These are phyloP conservation scores for Rhodomyrtus psidioides DNA, from an alignment of 441 rosid species.

Conservation along the genomic window DNA sequence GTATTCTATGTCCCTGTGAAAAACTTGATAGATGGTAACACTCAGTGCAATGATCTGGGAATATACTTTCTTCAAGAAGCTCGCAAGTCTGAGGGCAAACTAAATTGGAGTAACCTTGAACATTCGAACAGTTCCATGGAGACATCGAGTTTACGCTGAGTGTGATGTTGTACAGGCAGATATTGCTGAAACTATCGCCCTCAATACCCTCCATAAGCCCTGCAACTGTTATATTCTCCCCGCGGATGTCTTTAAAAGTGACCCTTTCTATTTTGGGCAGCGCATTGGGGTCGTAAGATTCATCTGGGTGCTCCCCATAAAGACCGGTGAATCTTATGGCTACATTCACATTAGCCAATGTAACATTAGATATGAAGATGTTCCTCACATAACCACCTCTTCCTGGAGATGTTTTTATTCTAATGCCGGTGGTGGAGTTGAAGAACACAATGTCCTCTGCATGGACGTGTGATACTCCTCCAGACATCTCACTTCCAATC, in stretches of 20 bases:
- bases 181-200: constrained; percentile 53
- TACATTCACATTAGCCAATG: constrained; percentile 44
- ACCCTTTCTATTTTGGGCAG: constrained; percentile 62
- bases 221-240: constrained; percentile 52
- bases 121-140: constrained; percentile 77
- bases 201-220: constrained; percentile 82
- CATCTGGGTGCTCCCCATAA: constrained; percentile 95
- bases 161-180: constrained; percentile 66
- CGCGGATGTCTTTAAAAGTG: constrained; percentile 60
- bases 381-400: constrained; percentile 92
- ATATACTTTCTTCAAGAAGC: constrained; percentile 43
- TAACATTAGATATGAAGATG: constrained; percentile 51
- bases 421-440: constrained; percentile 58
- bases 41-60: constrained; percentile 54
- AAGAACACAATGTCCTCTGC: constrained; percentile 55
- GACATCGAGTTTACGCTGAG: constrained; percentile 36
- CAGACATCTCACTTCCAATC: constrained; percentile 97
- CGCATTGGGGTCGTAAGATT: constrained; percentile 53
- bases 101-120: constrained; percentile 68
- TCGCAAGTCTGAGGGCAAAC: constrained; percentile 73
- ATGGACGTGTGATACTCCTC: constrained; percentile 78
- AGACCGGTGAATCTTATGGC: constrained; percentile 61
- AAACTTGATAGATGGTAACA: constrained; percentile 49
- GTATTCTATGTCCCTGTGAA: constrained; percentile 27
- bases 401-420: constrained; percentile 87